These are phyloP conservation scores for Backusella macrospora DNA, from an alignment of 192 early-diverging fungal genomes.

Conservation along the genomic window DNA sequence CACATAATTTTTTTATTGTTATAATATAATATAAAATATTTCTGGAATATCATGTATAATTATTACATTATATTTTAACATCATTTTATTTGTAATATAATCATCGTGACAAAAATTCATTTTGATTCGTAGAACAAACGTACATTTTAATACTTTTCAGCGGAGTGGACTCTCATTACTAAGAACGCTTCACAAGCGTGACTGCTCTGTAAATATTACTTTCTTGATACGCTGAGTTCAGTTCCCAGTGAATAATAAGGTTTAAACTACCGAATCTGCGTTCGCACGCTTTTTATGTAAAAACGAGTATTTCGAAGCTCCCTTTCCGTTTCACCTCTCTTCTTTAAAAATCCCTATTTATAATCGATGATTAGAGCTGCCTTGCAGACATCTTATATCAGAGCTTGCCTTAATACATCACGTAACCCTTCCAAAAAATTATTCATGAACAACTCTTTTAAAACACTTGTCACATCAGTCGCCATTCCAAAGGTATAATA, in stretches of 20 bases:
- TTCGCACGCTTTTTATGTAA: slow-evolving; percentile 17
- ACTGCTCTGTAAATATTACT: background rate
- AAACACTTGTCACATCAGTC: slow-evolving; percentile 2
- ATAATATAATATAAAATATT: background rate
- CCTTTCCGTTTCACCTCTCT: background rate
- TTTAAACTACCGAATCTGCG: slow-evolving; percentile 4
- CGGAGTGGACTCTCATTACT: slow-evolving; percentile 9
- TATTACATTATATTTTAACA: background rate
- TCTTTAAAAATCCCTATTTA: background rate
- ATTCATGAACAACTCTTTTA: background rate
- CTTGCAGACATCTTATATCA: slow-evolving; percentile 6
- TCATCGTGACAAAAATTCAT: background rate
- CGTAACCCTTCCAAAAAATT: background rate
- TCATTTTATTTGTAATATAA: background rate
- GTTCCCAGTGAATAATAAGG: slow-evolving; percentile 15
- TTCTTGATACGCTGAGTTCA: slow-evolving; percentile 8
- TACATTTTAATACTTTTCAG: background rate
- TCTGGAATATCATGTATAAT: background rate
- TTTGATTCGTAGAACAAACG: background rate
- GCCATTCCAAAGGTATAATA: slow-evolving; percentile 21
- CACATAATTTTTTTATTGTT: background rate
- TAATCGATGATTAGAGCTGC: slow-evolving; percentile 17
- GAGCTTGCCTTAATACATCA: slow-evolving; percentile 23
- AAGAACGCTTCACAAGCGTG: slow-evolving; percentile 1
- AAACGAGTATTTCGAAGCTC: background rate